These are phyloP conservation scores for Didymella pomorum DNA, from an alignment of 2,329 filamentous ascomycete genomes.

Conservation along the genomic window DNA sequence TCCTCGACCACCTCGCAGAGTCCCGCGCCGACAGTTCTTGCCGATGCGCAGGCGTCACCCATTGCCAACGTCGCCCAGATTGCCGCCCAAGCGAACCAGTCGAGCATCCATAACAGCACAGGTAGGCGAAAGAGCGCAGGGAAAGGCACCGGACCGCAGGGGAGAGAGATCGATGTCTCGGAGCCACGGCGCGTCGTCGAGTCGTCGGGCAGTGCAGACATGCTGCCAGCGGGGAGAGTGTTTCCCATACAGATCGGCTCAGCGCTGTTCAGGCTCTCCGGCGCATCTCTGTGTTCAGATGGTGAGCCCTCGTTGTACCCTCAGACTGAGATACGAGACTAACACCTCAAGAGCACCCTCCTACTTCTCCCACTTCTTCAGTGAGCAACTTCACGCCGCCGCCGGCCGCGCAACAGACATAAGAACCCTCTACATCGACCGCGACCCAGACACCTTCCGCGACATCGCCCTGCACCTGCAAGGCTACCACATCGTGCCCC, in stretches of 20 bases:
- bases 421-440: constrained; percentile 91
- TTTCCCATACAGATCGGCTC: constrained; percentile 76
- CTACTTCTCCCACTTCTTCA: constrained; percentile 95
- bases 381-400: constrained; percentile 75
- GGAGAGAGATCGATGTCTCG: constrained; percentile 46
- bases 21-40: constrained; percentile 26
- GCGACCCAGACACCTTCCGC: constrained; percentile 85
- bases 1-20: constrained; percentile 43
- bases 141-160: constrained; percentile 46
- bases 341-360: constrained; percentile 78
- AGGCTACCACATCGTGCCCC: constrained; percentile 84
- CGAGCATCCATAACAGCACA: constrained; percentile 20
- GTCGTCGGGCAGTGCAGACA: constrained; percentile 39
- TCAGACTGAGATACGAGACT: constrained; percentile 38
- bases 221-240: constrained; percentile 74
- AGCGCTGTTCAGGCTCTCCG: constrained; percentile 72
- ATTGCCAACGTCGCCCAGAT: constrained; percentile 28
- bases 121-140: constrained; percentile 38
- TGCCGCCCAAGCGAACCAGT: neutral
- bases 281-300: constrained; percentile 75
- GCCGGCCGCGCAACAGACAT: constrained; percentile 67
- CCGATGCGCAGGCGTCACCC: constrained; percentile 33
- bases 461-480: constrained; percentile 92
- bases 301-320: constrained; percentile 57
- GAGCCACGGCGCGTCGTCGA: constrained; percentile 42